phyloP scores from a whole-genome alignment of 441 rosid genomes.

The Cnidoscolus chayamansa region DNA sequence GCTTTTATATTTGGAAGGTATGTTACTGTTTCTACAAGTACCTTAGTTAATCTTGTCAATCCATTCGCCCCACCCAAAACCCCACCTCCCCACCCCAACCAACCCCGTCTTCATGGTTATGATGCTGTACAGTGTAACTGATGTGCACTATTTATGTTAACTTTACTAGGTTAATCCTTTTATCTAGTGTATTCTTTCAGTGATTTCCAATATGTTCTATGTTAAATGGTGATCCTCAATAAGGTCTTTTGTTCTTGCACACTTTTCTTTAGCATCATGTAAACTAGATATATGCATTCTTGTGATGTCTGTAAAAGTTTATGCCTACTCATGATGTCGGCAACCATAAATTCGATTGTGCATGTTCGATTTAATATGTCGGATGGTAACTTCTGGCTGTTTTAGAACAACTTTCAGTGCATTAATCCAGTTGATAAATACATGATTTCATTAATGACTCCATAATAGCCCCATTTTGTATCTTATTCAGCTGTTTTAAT shows the following conservation, averaged over 20 bases:
- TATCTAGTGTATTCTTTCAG: background rate
- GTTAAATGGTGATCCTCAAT: background rate
- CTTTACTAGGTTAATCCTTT: background rate
- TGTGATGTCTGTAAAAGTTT: background rate
- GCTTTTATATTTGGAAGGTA: constrained; percentile 75
- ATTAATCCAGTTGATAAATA: no score
- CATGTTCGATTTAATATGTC: background rate
- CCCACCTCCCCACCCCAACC: background rate
- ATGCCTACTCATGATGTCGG: background rate
- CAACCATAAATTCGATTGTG: background rate
- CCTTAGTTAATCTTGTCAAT: background rate
- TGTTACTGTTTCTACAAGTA: background rate
- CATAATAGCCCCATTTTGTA: no score
- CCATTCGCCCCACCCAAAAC: background rate
- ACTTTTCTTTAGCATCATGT: background rate
- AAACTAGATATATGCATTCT: constrained; percentile 1
- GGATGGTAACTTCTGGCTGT: background rate
- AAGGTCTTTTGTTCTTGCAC: background rate
- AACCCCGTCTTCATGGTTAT: background rate
- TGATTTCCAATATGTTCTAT: background rate
- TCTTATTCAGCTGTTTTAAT: background rate
- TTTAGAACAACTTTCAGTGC: background rate
- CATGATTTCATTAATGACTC: background rate
- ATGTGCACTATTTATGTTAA: background rate
- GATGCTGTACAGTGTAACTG: background rate